Evolutionary conservation across 2,329 filamentous ascomycete genomes (phyloP).

Genomic region (Fusarium musae): DNA sequence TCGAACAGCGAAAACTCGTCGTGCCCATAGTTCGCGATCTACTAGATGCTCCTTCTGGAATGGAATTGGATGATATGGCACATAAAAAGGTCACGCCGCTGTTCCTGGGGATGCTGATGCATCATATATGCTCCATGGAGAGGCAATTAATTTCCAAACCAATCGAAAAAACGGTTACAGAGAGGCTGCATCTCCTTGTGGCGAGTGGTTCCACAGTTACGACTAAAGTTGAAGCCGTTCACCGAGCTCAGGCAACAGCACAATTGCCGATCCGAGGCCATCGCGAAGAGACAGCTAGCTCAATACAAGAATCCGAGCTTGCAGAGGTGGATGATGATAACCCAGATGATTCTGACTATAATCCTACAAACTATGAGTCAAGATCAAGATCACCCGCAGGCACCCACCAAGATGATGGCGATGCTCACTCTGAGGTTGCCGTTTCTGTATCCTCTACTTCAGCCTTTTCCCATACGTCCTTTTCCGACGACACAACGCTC

Average conservation of each 20-base stretch:
- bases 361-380: too few relatives aligned
- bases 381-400: neutral
- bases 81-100: slow-evolving; percentile 11
- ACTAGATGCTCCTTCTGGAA: neutral
- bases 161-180: neutral
- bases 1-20: neutral
- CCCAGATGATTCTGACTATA: neutral
- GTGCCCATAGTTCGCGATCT: slow-evolving; percentile 2
- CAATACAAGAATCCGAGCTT: neutral
- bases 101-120: slow-evolving; percentile 19
- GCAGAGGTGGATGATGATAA: neutral
- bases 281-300: neutral
- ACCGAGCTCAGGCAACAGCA: too few relatives aligned
- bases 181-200: neutral
- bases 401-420: neutral
- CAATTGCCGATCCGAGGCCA: neutral
- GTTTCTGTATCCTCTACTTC: neutral
- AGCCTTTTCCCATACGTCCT: neutral
- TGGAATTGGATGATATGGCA: slow-evolving; percentile 1
- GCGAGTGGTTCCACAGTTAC: neutral
- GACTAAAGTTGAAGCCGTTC: neutral
- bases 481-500: accelerated
- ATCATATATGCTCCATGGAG: slow-evolving; percentile 5
- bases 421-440: neutral
- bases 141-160: neutral